Evolutionary conservation across 176 grass and related monocot genomes (phyloP).

Genomic region (Stipa capillata): DNA sequence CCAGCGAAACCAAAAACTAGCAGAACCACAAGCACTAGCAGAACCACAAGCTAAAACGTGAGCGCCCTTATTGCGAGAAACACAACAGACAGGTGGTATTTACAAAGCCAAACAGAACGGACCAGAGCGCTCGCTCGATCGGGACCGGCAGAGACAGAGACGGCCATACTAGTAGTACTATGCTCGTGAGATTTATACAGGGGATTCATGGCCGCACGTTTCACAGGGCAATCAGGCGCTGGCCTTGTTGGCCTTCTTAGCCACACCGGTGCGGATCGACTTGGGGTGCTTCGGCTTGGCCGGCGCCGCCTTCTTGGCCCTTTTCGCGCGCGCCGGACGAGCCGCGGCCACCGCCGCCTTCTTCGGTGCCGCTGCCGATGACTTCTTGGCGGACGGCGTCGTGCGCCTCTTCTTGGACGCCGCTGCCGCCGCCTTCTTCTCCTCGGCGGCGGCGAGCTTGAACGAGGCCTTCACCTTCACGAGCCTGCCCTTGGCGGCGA

Average conservation of each 20-base stretch:
- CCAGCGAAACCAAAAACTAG: background rate
- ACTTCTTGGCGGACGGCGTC: slow-evolving; percentile 2
- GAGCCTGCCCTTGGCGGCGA: slow-evolving; percentile 66
- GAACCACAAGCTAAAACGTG: background rate
- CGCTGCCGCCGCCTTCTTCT: background rate
- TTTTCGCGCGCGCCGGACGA: slow-evolving; percentile 33
- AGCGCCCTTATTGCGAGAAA: slow-evolving; percentile 19
- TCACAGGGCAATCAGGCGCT: slow-evolving; percentile 55
- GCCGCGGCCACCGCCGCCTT: slow-evolving; percentile 1
- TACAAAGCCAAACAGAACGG: background rate
- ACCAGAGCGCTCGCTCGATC: background rate
- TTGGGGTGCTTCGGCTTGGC: slow-evolving; percentile 45
- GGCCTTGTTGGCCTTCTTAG: slow-evolving; percentile 50
- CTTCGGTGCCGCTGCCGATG: slow-evolving; percentile 26
- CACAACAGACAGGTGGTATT: background rate
- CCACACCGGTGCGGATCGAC: slow-evolving; percentile 29
- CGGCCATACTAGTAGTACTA: background rate
- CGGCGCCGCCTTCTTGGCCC: slow-evolving; percentile 45
- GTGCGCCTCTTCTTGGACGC: slow-evolving; percentile 40
- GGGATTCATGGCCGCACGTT: background rate
- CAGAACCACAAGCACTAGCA: background rate
- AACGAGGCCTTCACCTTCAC: slow-evolving; percentile 80
- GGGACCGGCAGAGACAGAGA: no score
- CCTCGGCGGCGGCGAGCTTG: slow-evolving; percentile 46
- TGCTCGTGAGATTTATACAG: background rate